These are phyloP conservation scores for Tolypocladium pustulatum DNA, from an alignment of 2,329 filamentous ascomycete genomes.

Conservation along the genomic window DNA sequence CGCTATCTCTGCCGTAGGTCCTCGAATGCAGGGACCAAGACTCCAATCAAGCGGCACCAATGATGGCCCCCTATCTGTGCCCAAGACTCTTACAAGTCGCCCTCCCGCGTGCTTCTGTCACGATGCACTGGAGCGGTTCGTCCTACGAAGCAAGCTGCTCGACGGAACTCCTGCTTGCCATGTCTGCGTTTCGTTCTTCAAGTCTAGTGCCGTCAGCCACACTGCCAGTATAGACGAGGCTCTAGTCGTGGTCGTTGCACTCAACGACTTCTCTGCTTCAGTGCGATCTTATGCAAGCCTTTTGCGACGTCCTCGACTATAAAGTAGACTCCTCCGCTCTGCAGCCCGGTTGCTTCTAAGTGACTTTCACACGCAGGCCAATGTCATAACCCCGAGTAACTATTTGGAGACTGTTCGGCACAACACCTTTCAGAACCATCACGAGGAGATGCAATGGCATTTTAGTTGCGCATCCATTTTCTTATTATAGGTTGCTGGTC, in stretches of 20 bases:
- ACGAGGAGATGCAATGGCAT: not conserved
- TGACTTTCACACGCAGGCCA: conserved; percentile 18
- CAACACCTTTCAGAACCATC: not conserved
- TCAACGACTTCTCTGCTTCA: no score
- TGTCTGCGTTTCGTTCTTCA: no score
- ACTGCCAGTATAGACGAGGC: no score
- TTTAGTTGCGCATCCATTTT: not conserved
- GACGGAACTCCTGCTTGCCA: no score
- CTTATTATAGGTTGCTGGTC: no score
- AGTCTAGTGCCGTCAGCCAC: no score
- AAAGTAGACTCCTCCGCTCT: conserved; percentile 19
- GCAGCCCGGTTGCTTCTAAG: no score
- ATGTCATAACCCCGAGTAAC: conserved; percentile 32
- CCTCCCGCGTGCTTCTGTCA: no score
- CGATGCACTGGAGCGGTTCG: no score
- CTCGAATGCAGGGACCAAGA: not conserved
- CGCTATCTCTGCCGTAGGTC: not conserved
- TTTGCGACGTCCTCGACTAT: conserved; percentile 24
- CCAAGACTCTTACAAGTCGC: not conserved
- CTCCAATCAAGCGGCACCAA: no score
- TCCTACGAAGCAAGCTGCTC: not conserved
- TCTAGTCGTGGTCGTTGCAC: no score
- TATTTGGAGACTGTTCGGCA: conserved; percentile 15
- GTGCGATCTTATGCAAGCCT: no score
- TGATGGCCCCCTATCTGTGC: not conserved